Percentiles rank a stretch among this genome's conserved stretches.
Evolutionary conservation across 768 basidiomycete genomes (phyloP).

Genomic region (Termitomyces sp.): DNA sequence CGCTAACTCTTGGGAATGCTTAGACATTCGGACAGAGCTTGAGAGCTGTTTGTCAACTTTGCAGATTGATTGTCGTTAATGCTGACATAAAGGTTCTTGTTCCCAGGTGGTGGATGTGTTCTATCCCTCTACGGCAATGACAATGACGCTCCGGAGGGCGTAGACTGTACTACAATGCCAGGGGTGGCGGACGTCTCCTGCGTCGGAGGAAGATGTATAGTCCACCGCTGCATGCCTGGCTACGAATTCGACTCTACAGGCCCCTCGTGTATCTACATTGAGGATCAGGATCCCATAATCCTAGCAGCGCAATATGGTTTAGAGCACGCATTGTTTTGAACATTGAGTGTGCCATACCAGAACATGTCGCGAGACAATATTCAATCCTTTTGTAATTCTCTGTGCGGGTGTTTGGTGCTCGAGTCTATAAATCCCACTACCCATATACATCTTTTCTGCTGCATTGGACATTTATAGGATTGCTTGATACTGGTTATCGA

Average conservation of each 20-base stretch:
- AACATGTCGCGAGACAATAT: neutral
- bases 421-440: too few relatives aligned
- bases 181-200: constrained; percentile 48
- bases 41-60: constrained; percentile 43
- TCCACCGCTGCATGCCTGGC: constrained; percentile 40
- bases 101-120: constrained; percentile 42
- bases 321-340: constrained; percentile 12
- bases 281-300: constrained; percentile 17
- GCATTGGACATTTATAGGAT: too few relatives aligned
- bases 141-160: constrained; percentile 23
- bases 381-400: neutral
- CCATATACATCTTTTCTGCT: neutral
- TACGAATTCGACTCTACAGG: constrained; percentile 21
- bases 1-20: constrained; percentile 40
- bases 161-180: constrained; percentile 43
- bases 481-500: neutral
- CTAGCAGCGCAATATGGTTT: constrained; percentile 24
- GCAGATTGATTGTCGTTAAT: neutral
- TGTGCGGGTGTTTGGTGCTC: neutral
- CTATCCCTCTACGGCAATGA: constrained; percentile 21
- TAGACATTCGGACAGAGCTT: constrained; percentile 39
- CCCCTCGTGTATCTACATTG: constrained; percentile 21
- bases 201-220: constrained; percentile 33
- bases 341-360: neutral
- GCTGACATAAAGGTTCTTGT: neutral